Base-by-base conservation (phyloP, 1,139 yeast species). In the Debaryomycetaceae sp. region DNA sequence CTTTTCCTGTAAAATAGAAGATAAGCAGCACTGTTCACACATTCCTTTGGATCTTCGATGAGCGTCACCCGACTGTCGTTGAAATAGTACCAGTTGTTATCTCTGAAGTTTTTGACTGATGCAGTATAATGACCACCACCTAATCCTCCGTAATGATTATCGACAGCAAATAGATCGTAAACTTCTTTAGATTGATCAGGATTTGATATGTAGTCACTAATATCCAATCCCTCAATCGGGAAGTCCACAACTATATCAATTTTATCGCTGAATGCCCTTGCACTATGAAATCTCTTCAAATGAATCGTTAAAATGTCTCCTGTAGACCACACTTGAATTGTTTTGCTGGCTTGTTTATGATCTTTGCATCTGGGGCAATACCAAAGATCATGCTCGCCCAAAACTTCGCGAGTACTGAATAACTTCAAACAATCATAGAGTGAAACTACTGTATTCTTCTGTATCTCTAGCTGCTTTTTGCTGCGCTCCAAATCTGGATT, bases 111-210 rank as follows among this genome's bases (percentile, higher is more conserved):
- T 62, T 84, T 85, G 1, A 80, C 97, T 55, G 82, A 84, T 0
- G 98, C 89, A 1, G 99, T 93, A 62, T 93, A 93, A 66, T 93
- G 99, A 3, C 99, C 99, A 6, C 99, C 99, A 1, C 98, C 98
- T 31, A 93, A 72, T 0, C 98, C 97, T 45, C 99, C 99, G 60
- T 76, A 91, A 61, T 93, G 99, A 62, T 91, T 91, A 61, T 91
- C 98, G 24, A 93, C 97, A 0, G 95, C 98, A 57, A 88, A 76
- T 54, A 93, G 71, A 60, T 93, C 99, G 62, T 93, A 93, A 0
- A 88, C 62, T 14, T 65, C 57, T 6, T 66, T 66, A 5, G 67
- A 68, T 9, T 65, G 65, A 17, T 65, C 70, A 17, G 60, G 58
- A 33, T 69, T 66, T 9, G 68, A 68, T 9, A 87, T 75, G 54